Percentiles rank a stretch among this genome's conserved stretches.
These are phyloP conservation scores for Enterospora canceri DNA, from an alignment of 371 early-diverging fungal species.

Conservation along the genomic window DNA sequence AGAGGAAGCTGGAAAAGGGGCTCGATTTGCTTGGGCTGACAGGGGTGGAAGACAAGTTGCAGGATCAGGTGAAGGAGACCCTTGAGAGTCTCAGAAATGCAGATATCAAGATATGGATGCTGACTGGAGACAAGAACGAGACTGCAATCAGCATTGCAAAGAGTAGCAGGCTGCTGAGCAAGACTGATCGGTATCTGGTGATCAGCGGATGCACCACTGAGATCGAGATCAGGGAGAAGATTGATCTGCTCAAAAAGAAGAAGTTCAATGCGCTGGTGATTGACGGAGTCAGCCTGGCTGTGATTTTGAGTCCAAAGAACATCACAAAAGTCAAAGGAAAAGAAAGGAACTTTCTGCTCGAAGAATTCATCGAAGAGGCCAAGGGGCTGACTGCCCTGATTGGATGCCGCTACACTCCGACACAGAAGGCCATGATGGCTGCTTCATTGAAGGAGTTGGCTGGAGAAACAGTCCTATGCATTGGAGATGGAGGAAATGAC, in stretches of 20 bases:
- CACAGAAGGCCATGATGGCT: slow-evolving; percentile 92
- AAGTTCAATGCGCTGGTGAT: slow-evolving; percentile 67
- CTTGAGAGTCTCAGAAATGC: slow-evolving; percentile 81
- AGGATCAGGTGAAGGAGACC: slow-evolving; percentile 78
- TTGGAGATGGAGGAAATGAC: slow-evolving; percentile 98
- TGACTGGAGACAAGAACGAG: slow-evolving; percentile 97
- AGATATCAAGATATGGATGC: slow-evolving; percentile 93
- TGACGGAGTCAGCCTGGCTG: slow-evolving; percentile 78
- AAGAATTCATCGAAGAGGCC: slow-evolving; percentile 70
- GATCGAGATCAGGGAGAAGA: slow-evolving; percentile 24
- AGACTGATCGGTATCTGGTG: slow-evolving; percentile 51
- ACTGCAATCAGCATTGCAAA: slow-evolving; percentile 93
- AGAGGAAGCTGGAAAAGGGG: slow-evolving; percentile 67
- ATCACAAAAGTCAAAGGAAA: neutral
- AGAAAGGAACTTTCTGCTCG: slow-evolving; percentile 57
- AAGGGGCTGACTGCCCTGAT: slow-evolving; percentile 73
- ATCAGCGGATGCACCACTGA: slow-evolving; percentile 28
- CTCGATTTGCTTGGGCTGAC: slow-evolving; percentile 83
- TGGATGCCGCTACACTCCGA: slow-evolving; percentile 87
- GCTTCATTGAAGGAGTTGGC: slow-evolving; percentile 67
- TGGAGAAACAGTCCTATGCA: slow-evolving; percentile 67
- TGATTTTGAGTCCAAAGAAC: slow-evolving; percentile 60
- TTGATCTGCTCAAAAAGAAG: slow-evolving; percentile 32
- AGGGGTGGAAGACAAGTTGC: slow-evolving; percentile 94
- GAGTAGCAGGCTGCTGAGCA: slow-evolving; percentile 72